Evolutionary conservation across 2,329 filamentous ascomycete genomes (phyloP), one percentile per base, ranked within the genome.

Genomic region (Alternaria atra): DNA sequence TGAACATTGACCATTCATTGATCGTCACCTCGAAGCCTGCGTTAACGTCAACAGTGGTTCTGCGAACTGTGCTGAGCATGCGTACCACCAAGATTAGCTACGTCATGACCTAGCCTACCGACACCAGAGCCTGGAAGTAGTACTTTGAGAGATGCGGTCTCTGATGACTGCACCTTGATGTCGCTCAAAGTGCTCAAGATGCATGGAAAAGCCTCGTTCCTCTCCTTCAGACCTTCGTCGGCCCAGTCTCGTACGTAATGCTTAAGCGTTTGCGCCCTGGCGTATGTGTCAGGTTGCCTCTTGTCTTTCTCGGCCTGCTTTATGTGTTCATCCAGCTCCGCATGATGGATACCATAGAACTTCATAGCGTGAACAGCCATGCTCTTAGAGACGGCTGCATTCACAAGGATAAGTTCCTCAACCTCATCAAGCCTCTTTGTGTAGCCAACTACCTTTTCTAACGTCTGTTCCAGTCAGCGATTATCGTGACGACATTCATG

Each of bases 181-280:
- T 29, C 29, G 7, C 53, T 39, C 12, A 81, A 63, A 0, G 69
- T 69, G 9, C 63, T 63, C 12, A 80, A 44, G 4, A 81, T 70
- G 54, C 74, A 79, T 1, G 69, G 71, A 42, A 80, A 81, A 0
- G 77, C 73, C 30, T 78, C 77, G 0, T 80, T 69, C 1, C 85
- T 77, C 62, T 88, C 85, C 37, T 79, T 72, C 0, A 65, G 59
- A 0, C 85, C 86, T 13, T 83, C 80, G 0, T 73, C 74, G 0
- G 85, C 81, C 86, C 86, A 88, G 67, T 88, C 86, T 5, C 86
- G 79, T 3, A 87, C 84, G 58, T 83, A 84, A 64, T 88, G 86
- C 68, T 87, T 88, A 52, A 88, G 67, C 0, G 84, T 80, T 65
- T 88, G 86, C 0, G 81, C 80, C 0, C 86, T 80, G 35, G 83